Conservation (phyloP, 805 yeast genomes). For the Barnettozyma sucrosica region DNA sequence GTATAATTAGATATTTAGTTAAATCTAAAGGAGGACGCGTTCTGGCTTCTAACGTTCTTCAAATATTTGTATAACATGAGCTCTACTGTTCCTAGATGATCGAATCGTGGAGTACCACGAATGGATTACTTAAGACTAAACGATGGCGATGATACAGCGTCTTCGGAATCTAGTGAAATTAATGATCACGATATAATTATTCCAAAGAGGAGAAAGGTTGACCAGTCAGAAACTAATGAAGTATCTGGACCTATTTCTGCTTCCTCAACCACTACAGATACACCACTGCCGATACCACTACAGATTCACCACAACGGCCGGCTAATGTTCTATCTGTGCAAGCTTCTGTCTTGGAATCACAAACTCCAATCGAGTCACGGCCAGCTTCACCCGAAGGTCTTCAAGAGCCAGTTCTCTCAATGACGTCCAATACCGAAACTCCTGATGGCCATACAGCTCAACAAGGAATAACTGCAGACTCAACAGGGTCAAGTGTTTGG, state of each 20-base stretch:
- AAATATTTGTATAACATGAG: too few relatives aligned
- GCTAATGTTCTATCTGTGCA: background rate
- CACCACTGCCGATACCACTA: too few relatives aligned
- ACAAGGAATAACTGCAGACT: background rate
- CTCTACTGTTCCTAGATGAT: too few relatives aligned
- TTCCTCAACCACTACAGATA: background rate
- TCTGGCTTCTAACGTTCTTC: too few relatives aligned
- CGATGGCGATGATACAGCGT: too few relatives aligned
- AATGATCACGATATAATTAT: background rate
- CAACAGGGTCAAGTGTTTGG: background rate
- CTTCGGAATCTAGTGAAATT: too few relatives aligned
- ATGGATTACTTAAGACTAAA: too few relatives aligned
- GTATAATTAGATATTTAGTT: too few relatives aligned
- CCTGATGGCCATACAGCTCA: background rate
- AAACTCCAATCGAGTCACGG: background rate
- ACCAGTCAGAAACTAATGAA: background rate
- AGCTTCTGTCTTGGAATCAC: background rate
- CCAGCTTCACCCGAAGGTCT: background rate
- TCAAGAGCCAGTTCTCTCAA: background rate
- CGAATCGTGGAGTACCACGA: too few relatives aligned
- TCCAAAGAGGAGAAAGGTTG: background rate
- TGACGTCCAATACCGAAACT: background rate
- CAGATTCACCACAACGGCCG: background rate
- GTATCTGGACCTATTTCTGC: background rate
- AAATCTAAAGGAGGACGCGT: too few relatives aligned